Conservation (phyloP, 2,329 filamentous ascomycete species). For the Alternaria viburni region DNA sequence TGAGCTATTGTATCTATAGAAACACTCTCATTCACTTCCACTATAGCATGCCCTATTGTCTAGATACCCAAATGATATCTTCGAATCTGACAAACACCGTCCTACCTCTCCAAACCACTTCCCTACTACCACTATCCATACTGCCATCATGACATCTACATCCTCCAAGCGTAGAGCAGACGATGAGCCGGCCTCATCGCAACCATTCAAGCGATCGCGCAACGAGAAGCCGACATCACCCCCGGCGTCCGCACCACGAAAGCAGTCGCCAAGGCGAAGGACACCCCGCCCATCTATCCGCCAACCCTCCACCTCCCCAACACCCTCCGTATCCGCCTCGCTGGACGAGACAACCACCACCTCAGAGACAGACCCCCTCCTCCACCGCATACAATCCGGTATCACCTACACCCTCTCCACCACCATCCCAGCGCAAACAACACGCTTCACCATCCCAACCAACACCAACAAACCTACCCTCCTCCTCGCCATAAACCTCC, state of each 20-base stretch:
- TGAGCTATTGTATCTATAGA: background rate
- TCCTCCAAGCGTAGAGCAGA: background rate
- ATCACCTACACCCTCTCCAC: conserved; percentile 1
- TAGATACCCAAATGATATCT: background rate
- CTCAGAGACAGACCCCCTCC: background rate
- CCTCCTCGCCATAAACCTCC: background rate
- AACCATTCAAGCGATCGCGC: background rate
- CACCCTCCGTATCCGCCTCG: background rate
- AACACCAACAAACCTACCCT: background rate
- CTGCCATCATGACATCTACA: background rate
- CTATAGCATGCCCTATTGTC: background rate
- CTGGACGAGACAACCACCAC: background rate
- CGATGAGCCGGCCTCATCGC: background rate
- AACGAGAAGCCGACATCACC: background rate
- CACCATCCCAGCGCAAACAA: conserved; percentile 7
- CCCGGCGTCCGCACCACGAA: background rate
- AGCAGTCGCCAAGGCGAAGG: background rate
- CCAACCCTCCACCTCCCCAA: background rate
- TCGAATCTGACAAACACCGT: background rate
- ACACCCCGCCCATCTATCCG: background rate
- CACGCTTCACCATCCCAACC: conserved; percentile 6
- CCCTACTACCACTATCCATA: background rate
- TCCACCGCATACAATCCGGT: conserved; percentile 6
- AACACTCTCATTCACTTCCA: background rate
- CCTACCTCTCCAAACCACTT: background rate